Percentiles rank a stretch among this genome's conserved stretches.
Evolutionary conservation across 2,329 filamentous ascomycete species (phyloP).

Genomic region (Biscogniauxia mediterranea): DNA sequence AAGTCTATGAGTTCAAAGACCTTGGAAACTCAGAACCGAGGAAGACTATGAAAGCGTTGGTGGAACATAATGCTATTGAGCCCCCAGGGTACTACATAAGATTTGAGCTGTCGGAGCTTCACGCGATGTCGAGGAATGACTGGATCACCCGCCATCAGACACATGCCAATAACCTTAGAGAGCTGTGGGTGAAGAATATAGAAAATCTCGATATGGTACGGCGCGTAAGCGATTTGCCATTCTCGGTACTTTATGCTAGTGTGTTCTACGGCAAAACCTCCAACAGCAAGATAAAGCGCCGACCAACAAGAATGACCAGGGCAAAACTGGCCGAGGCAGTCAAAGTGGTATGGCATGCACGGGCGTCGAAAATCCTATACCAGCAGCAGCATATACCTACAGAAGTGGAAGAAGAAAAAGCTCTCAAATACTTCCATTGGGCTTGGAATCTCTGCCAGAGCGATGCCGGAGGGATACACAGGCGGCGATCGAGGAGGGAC

Average conservation of each 20-base stretch:
- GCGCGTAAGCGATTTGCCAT: conserved; percentile 14
- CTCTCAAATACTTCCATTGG: background rate
- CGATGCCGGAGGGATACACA: background rate
- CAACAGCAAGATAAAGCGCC: background rate
- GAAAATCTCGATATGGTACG: conserved; percentile 5
- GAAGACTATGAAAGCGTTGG: conserved; percentile 8
- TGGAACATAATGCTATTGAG: background rate
- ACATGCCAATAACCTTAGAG: conserved; percentile 4
- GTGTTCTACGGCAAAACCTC: background rate
- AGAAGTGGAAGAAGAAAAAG: background rate
- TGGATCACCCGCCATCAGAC: conserved; percentile 9
- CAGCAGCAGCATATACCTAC: background rate
- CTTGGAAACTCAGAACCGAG: background rate
- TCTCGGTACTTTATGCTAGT: conserved; percentile 14
- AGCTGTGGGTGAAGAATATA: conserved; percentile 9
- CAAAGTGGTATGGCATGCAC: conserved; percentile 4
- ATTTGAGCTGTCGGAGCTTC: conserved; percentile 11
- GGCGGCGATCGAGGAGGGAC: too few relatives aligned
- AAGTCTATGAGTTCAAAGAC: conserved; percentile 14
- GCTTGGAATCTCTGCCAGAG: background rate
- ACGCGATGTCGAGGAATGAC: conserved; percentile 8
- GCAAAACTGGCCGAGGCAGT: conserved; percentile 1
- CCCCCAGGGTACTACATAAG: conserved; percentile 18
- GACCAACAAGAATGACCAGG: conserved; percentile 3
- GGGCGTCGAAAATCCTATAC: background rate